phyloP scores from a whole-genome alignment of 2,329 filamentous ascomycete genomes.

The Penicillium concentricum region DNA sequence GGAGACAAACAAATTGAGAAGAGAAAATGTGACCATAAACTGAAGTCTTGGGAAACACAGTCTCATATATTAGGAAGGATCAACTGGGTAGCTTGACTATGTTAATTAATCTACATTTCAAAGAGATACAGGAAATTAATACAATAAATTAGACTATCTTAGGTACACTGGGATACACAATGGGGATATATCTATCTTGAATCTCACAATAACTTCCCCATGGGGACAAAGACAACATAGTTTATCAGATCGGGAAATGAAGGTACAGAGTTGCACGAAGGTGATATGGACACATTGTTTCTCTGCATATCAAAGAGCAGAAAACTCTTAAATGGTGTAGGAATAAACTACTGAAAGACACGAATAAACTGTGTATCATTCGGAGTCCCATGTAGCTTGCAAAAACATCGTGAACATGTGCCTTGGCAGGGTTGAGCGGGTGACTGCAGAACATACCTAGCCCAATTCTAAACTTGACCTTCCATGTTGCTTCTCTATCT shows the following conservation, averaged over 20 bases:
- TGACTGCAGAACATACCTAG: background rate
- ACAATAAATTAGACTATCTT: background rate
- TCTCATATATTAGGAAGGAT: background rate
- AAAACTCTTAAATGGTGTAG: background rate
- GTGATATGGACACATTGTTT: background rate
- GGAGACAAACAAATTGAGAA: background rate
- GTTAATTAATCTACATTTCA: background rate
- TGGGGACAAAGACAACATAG: background rate
- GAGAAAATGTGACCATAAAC: background rate
- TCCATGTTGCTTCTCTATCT: background rate
- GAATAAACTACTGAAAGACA: background rate
- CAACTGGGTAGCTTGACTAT: background rate
- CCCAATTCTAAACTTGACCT: background rate
- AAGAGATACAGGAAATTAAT: background rate
- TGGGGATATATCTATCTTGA: background rate
- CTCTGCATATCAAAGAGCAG: background rate
- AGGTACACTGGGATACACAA: background rate
- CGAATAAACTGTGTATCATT: background rate
- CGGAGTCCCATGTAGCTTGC: too few relatives aligned
- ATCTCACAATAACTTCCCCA: background rate
- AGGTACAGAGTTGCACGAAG: background rate
- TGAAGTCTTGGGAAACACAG: background rate
- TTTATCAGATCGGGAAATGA: background rate
- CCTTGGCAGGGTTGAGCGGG: background rate
- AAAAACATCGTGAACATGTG: background rate